Evolutionary conservation across 2,329 filamentous ascomycete species (phyloP).

Genomic region (Colletotrichum theobromicola): DNA sequence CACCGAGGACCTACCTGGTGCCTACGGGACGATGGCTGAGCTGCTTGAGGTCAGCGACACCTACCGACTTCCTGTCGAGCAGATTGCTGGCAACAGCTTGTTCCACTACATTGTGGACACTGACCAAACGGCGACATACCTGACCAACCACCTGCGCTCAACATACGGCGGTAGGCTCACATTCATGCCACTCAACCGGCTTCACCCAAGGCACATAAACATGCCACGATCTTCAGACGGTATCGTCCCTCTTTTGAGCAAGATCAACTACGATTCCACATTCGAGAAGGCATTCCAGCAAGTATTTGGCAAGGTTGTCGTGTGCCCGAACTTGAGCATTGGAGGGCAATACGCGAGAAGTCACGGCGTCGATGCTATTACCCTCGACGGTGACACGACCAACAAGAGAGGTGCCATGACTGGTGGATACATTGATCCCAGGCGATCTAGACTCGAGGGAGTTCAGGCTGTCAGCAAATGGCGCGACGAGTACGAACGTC

Average conservation of each 20-base stretch:
- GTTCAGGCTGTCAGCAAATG: conserved; percentile 78
- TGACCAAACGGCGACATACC: conserved; percentile 81
- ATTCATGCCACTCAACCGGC: conserved; percentile 89
- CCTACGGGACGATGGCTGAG: conserved; percentile 92
- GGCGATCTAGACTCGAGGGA: conserved; percentile 85
- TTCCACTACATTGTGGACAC: conserved; percentile 98
- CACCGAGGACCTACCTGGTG: conserved; percentile 80
- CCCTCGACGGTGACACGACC: conserved; percentile 90
- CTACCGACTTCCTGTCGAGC: conserved; percentile 89
- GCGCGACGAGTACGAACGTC: conserved; percentile 74
- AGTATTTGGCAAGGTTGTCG: conserved; percentile 93
- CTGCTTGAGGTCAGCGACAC: conserved; percentile 85
- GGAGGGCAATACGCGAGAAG: conserved; percentile 91
- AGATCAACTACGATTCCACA: conserved; percentile 76
- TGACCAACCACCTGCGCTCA: conserved; percentile 80
- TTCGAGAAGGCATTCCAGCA: conserved; percentile 91
- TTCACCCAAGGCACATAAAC: conserved; percentile 74
- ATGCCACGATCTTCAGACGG: conserved; percentile 74
- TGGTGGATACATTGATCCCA: conserved; percentile 89
- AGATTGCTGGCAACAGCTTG: conserved; percentile 88
- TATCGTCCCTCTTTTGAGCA: conserved; percentile 84
- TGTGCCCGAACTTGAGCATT: conserved; percentile 88
- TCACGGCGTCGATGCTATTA: conserved; percentile 91
- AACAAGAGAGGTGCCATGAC: conserved; percentile 96
- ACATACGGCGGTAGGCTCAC: conserved; percentile 87